phyloP scores from a whole-genome alignment of 164 flowering plant species.

The Euptelea pleiosperma region DNA sequence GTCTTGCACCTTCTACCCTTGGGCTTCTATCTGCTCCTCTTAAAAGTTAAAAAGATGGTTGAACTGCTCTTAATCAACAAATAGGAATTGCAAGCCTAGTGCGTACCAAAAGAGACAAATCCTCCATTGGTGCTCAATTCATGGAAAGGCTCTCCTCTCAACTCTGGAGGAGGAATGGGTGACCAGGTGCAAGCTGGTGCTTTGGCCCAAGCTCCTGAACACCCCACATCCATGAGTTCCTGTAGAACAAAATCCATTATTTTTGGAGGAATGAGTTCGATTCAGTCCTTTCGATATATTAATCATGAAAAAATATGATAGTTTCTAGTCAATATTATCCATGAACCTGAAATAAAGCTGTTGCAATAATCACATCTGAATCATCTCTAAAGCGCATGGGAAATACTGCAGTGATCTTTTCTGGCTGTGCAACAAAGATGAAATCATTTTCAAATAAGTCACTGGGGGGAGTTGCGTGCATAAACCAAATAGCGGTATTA shows the following conservation, averaged over 20 bases:
- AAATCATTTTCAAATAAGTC: background rate
- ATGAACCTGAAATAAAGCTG: conserved; percentile 80
- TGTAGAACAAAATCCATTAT: conserved; percentile 15
- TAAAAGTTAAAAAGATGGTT: background rate
- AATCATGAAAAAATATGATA: background rate
- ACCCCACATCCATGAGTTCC: conserved; percentile 77
- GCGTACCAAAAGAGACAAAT: conserved; percentile 77
- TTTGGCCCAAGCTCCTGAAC: conserved; percentile 44
- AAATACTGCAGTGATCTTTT: conserved; percentile 54
- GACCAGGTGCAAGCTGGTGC: conserved; percentile 87
- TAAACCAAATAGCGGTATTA: background rate
- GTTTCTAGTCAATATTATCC: background rate
- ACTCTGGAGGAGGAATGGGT: conserved; percentile 83
- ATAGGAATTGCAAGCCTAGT: background rate
- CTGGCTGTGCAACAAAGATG: conserved; percentile 41
- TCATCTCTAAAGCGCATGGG: conserved; percentile 81
- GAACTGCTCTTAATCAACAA: too few species aligned
- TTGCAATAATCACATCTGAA: conserved; percentile 73
- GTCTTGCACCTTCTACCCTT: too few species aligned
- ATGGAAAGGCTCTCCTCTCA: conserved; percentile 71
- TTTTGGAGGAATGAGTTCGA: background rate
- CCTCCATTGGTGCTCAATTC: conserved; percentile 87
- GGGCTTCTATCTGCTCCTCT: too few species aligned
- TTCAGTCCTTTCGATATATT: background rate
- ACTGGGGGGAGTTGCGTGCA: background rate